Evolutionary conservation across 257 asterid species (phyloP).

Genomic region (Plantago elongata): DNA sequence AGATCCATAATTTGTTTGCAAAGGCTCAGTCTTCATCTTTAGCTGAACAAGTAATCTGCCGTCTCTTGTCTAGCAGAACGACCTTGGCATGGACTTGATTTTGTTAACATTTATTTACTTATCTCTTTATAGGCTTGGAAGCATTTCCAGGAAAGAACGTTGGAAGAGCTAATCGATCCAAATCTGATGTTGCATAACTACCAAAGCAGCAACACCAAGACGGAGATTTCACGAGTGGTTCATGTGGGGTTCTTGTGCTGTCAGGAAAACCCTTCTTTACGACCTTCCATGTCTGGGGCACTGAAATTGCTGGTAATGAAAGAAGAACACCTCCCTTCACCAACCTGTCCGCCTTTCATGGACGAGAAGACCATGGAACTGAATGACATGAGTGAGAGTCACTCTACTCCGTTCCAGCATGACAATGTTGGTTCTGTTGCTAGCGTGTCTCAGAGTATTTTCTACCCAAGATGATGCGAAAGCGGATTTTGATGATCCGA

Average conservation of each 20-base stretch:
- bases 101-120: neutral
- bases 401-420: slow-evolving; percentile 11
- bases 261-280: slow-evolving; percentile 48
- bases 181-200: slow-evolving; percentile 45
- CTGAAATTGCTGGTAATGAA: slow-evolving; percentile 53
- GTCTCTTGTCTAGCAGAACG: neutral
- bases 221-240: slow-evolving; percentile 44
- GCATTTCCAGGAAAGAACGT: slow-evolving; percentile 49
- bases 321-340: slow-evolving; percentile 56
- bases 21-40: neutral
- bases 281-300: slow-evolving; percentile 69
- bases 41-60: neutral
- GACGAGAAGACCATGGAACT: slow-evolving; percentile 59
- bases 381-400: slow-evolving; percentile 26
- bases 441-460: slow-evolving; percentile 51
- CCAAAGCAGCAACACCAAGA: slow-evolving; percentile 26
- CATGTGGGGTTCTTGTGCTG: slow-evolving; percentile 71
- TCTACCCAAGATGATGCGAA: slow-evolving; percentile 51
- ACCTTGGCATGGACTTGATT: neutral
- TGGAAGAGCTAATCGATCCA: slow-evolving; percentile 56
- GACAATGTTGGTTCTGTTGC: slow-evolving; percentile 43
- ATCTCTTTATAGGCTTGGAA: slow-evolving; percentile 44
- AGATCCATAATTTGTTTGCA: too few relatives aligned
- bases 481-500: too few relatives aligned
- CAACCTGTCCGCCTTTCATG: slow-evolving; percentile 65